Percentiles rank a stretch among this genome's conserved stretches.
These are phyloP conservation scores for Canavalia gladiata DNA, from an alignment of 306 rosid genomes.

Conservation along the genomic window DNA sequence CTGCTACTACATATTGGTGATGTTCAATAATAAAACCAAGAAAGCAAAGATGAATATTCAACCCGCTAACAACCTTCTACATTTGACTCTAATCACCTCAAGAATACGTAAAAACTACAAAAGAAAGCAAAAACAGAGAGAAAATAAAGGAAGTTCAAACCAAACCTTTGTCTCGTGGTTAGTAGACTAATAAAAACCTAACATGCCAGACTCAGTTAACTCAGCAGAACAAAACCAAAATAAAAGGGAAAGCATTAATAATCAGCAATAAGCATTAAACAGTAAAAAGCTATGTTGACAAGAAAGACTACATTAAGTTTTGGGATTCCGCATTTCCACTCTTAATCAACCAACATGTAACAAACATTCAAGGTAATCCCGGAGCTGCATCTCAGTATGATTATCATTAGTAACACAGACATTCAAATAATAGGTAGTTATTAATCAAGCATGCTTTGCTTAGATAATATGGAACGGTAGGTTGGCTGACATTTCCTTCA, in stretches of 20 bases:
- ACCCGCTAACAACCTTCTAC: neutral
- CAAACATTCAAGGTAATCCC: slow-evolving; percentile 13
- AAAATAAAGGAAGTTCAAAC: slow-evolving; percentile 7
- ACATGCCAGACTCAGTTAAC: slow-evolving; percentile 14
- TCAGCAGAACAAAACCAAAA: slow-evolving; percentile 10
- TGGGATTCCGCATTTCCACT: neutral
- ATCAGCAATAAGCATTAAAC: neutral
- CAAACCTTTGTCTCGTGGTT: neutral
- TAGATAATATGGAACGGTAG: slow-evolving; percentile 19
- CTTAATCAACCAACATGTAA: neutral
- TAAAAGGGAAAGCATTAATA: neutral
- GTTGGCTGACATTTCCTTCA: slow-evolving; percentile 3
- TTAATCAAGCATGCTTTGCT: slow-evolving; percentile 7
- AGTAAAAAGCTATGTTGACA: slow-evolving; percentile 19
- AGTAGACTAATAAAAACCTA: neutral
- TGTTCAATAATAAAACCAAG: neutral
- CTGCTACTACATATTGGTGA: neutral
- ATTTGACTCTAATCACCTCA: neutral
- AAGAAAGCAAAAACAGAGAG: slow-evolving; percentile 2
- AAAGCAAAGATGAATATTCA: neutral
- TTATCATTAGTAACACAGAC: slow-evolving; percentile 7
- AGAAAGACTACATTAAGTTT: slow-evolving; percentile 19
- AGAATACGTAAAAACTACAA: neutral
- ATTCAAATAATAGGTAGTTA: slow-evolving; percentile 4
- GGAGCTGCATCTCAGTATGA: neutral